These are phyloP conservation scores for Suhomyces prunicola DNA, from an alignment of 805 yeast genomes.

Conservation along the genomic window DNA sequence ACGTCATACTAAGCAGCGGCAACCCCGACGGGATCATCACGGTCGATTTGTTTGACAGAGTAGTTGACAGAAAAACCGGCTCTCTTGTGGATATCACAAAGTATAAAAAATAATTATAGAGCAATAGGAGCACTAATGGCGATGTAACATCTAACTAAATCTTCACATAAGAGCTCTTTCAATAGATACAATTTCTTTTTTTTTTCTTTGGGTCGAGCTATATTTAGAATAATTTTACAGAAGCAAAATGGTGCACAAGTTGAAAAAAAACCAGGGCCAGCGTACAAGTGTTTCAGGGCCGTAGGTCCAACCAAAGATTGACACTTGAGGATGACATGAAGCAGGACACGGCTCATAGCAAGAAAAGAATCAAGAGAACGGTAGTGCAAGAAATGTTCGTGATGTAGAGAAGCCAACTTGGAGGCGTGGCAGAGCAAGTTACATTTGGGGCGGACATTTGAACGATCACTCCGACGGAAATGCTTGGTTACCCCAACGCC, in stretches of 20 bases:
- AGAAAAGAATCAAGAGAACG: neutral
- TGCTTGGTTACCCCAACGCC: neutral
- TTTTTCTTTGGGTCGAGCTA: neutral
- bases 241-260: neutral
- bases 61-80: conserved; percentile 16
- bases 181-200: neutral
- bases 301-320: neutral
- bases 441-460: neutral
- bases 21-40: conserved; percentile 51
- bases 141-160: neutral
- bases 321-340: neutral
- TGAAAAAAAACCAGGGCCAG: neutral
- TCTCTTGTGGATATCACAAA: neutral
- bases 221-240: neutral
- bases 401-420: no score
- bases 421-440: neutral
- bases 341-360: neutral
- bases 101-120: neutral
- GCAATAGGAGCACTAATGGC: neutral
- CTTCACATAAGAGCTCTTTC: neutral
- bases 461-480: neutral
- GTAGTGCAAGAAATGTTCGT: neutral
- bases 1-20: conserved; percentile 70
- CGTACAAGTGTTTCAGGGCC: neutral
- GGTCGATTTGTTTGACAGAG: conserved; percentile 36